Conservation (phyloP, 1,284 basidiomycete genomes). For the Pseudozyma sp. region DNA sequence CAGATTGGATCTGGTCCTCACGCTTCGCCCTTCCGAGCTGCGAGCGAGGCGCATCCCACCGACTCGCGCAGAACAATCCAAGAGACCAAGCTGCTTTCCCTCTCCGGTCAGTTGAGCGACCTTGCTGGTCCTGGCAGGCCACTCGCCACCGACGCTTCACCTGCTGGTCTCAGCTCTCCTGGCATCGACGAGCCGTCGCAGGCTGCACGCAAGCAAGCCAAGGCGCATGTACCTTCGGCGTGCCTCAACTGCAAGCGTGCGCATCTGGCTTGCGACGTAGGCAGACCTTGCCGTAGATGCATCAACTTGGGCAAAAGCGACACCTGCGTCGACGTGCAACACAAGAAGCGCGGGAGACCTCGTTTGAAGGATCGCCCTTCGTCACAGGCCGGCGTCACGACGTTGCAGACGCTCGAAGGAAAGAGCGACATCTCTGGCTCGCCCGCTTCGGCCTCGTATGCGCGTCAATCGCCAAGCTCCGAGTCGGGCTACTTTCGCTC, state of each 20-base stretch:
- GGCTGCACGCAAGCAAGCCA: constrained; percentile 48
- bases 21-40: constrained; percentile 11
- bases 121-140: constrained; percentile 7
- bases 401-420: constrained; percentile 28
- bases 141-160: background rate
- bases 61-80: constrained; percentile 15
- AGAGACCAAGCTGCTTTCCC: constrained; percentile 20
- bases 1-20: background rate
- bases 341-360: constrained; percentile 61
- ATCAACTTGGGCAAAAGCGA: constrained; percentile 59
- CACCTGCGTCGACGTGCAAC: constrained; percentile 61
- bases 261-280: constrained; percentile 59
- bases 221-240: constrained; percentile 56
- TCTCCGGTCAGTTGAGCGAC: constrained; percentile 26
- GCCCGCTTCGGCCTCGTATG: constrained; percentile 34
- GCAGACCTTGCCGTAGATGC: constrained; percentile 57
- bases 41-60: constrained; percentile 10
- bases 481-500: constrained; percentile 44
- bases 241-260: constrained; percentile 62
- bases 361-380: constrained; percentile 52
- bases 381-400: constrained; percentile 29
- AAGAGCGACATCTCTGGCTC: constrained; percentile 34
- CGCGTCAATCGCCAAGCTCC: constrained; percentile 37
- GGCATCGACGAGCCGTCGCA: constrained; percentile 15
- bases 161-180: constrained; percentile 23